Conservation (phyloP, 1,139 yeast genomes). For the Saccharomycopsis crataegensis region DNA sequence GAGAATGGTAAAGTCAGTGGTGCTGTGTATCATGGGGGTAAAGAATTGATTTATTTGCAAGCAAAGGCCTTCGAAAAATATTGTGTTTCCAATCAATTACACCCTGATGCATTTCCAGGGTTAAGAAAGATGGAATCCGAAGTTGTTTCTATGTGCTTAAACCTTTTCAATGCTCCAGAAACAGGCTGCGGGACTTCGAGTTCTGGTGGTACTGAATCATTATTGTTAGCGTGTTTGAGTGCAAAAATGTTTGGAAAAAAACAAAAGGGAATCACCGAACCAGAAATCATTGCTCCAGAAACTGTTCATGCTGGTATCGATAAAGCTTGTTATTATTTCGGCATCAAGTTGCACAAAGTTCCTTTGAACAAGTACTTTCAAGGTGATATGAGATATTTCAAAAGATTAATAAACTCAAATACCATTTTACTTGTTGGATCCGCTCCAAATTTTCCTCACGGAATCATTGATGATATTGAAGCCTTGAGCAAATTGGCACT, state of each 20-base stretch:
- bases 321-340: constrained; percentile 88
- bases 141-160: constrained; percentile 84
- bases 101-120: constrained; percentile 96
- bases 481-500: constrained; percentile 61
- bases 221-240: constrained; percentile 76
- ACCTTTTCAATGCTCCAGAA: constrained; percentile 68
- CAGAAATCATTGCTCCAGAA: constrained; percentile 84
- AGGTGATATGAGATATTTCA: constrained; percentile 60
- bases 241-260: constrained; percentile 58
- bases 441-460: constrained; percentile 96
- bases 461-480: constrained; percentile 84
- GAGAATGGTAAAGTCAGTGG: constrained; percentile 81
- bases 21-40: constrained; percentile 94
- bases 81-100: constrained; percentile 87
- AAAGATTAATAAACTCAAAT: constrained; percentile 60
- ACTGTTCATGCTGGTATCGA: constrained; percentile 95
- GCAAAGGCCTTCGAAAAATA: constrained; percentile 67
- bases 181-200: constrained; percentile 84
- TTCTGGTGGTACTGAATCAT: constrained; percentile 95
- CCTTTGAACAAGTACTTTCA: constrained; percentile 68
- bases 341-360: constrained; percentile 76
- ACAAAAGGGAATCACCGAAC: constrained; percentile 54
- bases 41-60: constrained; percentile 63
- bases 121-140: constrained; percentile 95
- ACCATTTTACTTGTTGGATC: constrained; percentile 85